Evolutionary conservation across 139 green algal genomes (phyloP), one percentile per base, ranked within the genome.

Genomic region (Closterium sp.): DNA sequence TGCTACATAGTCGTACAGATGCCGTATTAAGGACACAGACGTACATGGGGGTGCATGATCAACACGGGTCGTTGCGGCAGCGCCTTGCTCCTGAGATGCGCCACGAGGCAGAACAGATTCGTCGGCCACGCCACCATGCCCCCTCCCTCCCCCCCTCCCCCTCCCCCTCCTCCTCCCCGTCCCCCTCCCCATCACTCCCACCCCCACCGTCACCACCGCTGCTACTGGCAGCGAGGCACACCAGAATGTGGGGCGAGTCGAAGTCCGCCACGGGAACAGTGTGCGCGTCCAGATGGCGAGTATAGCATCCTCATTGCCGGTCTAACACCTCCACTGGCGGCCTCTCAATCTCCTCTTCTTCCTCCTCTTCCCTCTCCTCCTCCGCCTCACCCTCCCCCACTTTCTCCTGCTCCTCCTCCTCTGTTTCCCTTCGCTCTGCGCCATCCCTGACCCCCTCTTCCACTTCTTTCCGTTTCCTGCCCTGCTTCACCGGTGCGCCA

Each of bases 51-150:
- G 32, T 88, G 33, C 30, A 92, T 86, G 9, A 92, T 85, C 1
- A 92, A 3, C n/a, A 92, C 34, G 33, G 84, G 55, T 76, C 55
- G 55, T 28, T 76, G 55, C 55, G 55, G 55, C 55, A 76, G 55
- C 25, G 55, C 55, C 55, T 19, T 76, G 55, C 55, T 76, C 55
- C 55, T 76, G 12, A 76, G 55, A 12, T 76, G 55, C 55, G 23
- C 25, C 55, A 76, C 55, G 2, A 76, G 55, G 16, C 55, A 76
- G 55, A 76, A 76, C 55, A 76, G 16, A 76, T 76, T 76, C 55
- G 55, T 19, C 55, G 55, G 16, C 55, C 55, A 76, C 25, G 55
- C 55, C 55, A 76, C 55, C 55, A 76, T 19, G 12, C 55, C 55
- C 10, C 55, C 55, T 76, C 55, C 55, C 55, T 76, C 55, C 55